Evolutionary conservation across 257 asterid species (phyloP), one percentile per base, ranked within the genome.

Genomic region (Thymus mandschuricus): DNA sequence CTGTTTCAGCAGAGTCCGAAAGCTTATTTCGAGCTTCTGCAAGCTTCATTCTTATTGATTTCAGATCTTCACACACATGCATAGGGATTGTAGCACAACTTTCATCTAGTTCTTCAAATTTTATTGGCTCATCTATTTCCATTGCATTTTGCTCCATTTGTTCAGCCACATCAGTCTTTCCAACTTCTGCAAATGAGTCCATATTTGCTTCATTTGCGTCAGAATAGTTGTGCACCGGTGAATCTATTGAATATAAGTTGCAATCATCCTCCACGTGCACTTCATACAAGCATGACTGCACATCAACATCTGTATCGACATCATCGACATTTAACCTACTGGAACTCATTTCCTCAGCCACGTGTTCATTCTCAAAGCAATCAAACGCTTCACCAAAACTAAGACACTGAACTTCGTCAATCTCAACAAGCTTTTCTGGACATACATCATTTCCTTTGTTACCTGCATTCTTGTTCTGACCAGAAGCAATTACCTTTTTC

Each of bases 21-120:
- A 92, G 92, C 84, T 89, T 89, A 78, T 86, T 90, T 73, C 85
- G 94, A 21, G 96, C 96, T 69, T 78, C 90, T 54, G 69, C 76
- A 41, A 95, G 96, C 80, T 80, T 88, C 80, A 58, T 60, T 77
- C 87, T 83, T 54, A 89, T 54, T 72, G 75, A 57, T 54, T 65
- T 77, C 61, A 82, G 40, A 74, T 85, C 88, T 68, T 83, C 78
- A 58, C 66, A 11, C 51, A 70, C 67, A 29, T 60, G 69, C 55
- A 56, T 21, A 12, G 60, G 43, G 28, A 77, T 35, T 10, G 69
- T 38, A 5, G 6, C 3, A 3, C 41, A 38, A 38, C 41, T 38
- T 38, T 38, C 41, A 38, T 38, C 62, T 61, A 51, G 75, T 51
- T 73, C 71, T 57, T 56, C 70, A 10, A 49, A 64, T 71, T 71